phyloP scores from a whole-genome alignment of 2,329 filamentous ascomycete species.

The Botrytis elliptica region DNA sequence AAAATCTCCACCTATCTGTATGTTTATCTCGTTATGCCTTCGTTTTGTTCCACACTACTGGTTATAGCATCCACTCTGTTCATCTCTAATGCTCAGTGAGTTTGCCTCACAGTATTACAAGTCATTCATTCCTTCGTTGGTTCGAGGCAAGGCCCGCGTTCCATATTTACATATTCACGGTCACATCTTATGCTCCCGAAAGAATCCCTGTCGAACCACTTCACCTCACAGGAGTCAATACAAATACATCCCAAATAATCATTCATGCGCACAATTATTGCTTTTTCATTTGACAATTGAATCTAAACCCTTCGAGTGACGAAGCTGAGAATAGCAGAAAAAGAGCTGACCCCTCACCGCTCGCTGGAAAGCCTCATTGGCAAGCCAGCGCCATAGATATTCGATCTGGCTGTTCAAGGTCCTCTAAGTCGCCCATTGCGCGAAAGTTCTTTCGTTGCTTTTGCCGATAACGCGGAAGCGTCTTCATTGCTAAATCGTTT shows the following conservation, averaged over 20 bases:
- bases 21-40: constrained; percentile 26
- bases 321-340: constrained; percentile 31
- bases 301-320: constrained; percentile 24
- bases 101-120: constrained; percentile 23
- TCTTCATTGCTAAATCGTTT: constrained; percentile 35
- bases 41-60: constrained; percentile 26
- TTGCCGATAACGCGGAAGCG: constrained; percentile 37
- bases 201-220: constrained; percentile 34
- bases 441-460: constrained; percentile 39
- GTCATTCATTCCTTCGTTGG: constrained; percentile 20
- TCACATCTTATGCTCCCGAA: constrained; percentile 25
- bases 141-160: constrained; percentile 24
- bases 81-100: constrained; percentile 27
- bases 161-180: constrained; percentile 22
- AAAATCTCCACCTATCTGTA: constrained; percentile 30
- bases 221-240: constrained; percentile 33
- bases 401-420: constrained; percentile 46
- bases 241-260: constrained; percentile 29
- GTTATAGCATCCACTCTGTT: constrained; percentile 28
- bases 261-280: constrained; percentile 30
- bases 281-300: constrained; percentile 28
- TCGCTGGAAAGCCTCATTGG: constrained; percentile 34
- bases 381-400: constrained; percentile 30
- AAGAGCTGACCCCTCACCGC: constrained; percentile 31
- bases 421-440: constrained; percentile 38